Base-by-base conservation (phyloP, 768 basidiomycete species). In the Brasilioporus rufonigricans region DNA sequence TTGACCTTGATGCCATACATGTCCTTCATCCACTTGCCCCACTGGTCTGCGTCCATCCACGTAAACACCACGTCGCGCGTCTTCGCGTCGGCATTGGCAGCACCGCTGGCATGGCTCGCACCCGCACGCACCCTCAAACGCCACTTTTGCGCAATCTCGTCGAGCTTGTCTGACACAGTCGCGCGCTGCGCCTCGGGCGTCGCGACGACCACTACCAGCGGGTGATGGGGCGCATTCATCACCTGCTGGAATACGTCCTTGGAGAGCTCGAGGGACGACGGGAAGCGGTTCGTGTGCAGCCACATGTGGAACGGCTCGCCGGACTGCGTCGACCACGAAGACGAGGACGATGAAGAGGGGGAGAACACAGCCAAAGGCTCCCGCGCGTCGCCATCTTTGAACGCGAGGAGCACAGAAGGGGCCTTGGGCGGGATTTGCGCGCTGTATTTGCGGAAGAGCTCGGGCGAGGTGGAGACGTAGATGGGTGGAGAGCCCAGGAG, bases 11-110 rank as follows among this genome's bases (percentile, higher is more conserved):
- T 74, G 27, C 87, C 86, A 73, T 98, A 98, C 85, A 93, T 93
- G 61, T 84, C 86, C 77, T 91, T 93, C 73, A 96, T 75, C 94
- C 94, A 98, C 48, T 81, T 85, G 24, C 71, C 78, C 94, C 96
- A 98, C 70, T 78, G 81, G 24, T 83, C 84, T 2, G 76, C 81
- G 65, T 99, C 92, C 83, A 97, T 93, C 87, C 88, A 93, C 10
- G 87, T 80, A 71, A 94, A 97, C 46, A 94, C 81, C 0, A 96
- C 86, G 40, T 84, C 80, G 33, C 79, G 71, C 39, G 27, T 36
- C 73, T 26, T 49, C 9, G 31, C 18, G 2, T 32, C 31, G 5
- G 23, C n/a, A n/a, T n/a, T n/a, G n/a, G n/a, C n/a, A n/a, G n/a
- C 35, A 9, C 57, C 46, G 9, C 19, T 12, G 9, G 10, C 12